Percentiles rank a stretch among this genome's conserved stretches.
These are phyloP conservation scores for Ophiostoma fasciatum DNA, from an alignment of 2,329 filamentous ascomycete genomes.

Conservation along the genomic window DNA sequence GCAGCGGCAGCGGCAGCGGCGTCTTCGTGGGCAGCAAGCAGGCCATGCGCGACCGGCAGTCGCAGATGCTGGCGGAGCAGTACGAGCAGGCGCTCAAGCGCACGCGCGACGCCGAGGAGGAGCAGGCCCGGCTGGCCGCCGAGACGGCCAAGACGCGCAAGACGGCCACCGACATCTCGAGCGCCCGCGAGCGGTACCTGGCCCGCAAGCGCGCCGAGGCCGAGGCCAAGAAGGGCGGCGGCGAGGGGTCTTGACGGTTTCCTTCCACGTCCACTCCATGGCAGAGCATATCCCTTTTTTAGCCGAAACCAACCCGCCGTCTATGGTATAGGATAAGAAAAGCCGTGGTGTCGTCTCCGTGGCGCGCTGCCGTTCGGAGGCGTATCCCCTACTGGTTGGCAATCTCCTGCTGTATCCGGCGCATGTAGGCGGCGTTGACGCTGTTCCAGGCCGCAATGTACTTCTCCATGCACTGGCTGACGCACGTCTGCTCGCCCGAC, in stretches of 20 bases:
- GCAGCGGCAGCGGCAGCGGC: slow-evolving; percentile 18
- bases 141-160: slow-evolving; percentile 60
- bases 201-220: slow-evolving; percentile 62
- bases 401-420: slow-evolving; percentile 45
- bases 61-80: slow-evolving; percentile 65
- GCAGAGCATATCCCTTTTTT: too few species aligned
- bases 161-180: slow-evolving; percentile 60
- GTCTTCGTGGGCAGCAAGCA: slow-evolving; percentile 38
- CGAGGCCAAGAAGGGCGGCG: slow-evolving; percentile 40
- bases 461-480: slow-evolving; percentile 69
- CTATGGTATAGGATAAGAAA: too few species aligned
- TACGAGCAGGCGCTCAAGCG: slow-evolving; percentile 60
- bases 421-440: slow-evolving; percentile 54
- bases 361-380: neutral
- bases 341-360: neutral
- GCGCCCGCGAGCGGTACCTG: slow-evolving; percentile 66
- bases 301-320: too few species aligned
- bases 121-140: slow-evolving; percentile 46
- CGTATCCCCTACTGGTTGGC: slow-evolving; percentile 13
- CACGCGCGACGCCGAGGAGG: slow-evolving; percentile 53
- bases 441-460: slow-evolving; percentile 71
- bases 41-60: slow-evolving; percentile 61
- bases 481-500: slow-evolving; percentile 53
- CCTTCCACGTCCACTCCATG: too few species aligned
- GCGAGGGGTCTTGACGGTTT: neutral